Base-by-base conservation (phyloP, 2,329 filamentous ascomycete genomes). In the Stagonosporopsis tanaceti region DNA sequence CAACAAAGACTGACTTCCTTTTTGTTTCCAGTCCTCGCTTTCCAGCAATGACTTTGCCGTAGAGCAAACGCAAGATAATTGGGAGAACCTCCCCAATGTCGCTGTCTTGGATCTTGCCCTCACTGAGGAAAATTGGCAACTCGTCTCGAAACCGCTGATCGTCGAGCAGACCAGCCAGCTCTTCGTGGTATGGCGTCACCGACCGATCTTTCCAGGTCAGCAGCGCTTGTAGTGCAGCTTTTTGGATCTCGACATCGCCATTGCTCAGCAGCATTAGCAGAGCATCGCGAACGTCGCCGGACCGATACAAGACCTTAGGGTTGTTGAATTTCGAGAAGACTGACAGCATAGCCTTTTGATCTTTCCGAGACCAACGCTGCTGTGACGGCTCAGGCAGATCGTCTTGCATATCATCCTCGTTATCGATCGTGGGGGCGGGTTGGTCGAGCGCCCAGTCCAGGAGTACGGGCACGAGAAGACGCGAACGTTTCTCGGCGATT, bases 71-170 rank as follows among this genome's bases (percentile, higher is more conserved):
- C 32, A 99, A 84, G 25, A 99, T 82, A 5, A 99, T 86, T 1
- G 95, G 94, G 83, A 98, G 91, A 34, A 97, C 77, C 42, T 87
- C 85, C 3, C 80, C 70, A 8, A 90, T 87, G 70, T 99, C 92
- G 47, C 89, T 86, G 6, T 87, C 80, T 64, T 89, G 87, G 63
- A 97, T 89, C 52, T 69, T 88, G 78, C 55, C 87, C 87, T 59
- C 85, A 81, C 37, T 86, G 80, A 99, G 84, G 63, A 99, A 90
- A 4, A 95, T 87, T 0, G 92, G 89, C n/a, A 99, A 84, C 73
- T 98, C 94, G 69, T 98, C 95, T 70, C 93, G 92, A 78, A 98
- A 97, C 46, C 91, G 86, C 24, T 91, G 88, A 61, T 98, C 95
- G 64, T 99, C 95, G 8, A 98, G 84, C 2, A 99, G 82, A 66